Percentiles rank a stretch among this genome's conserved stretches.
These are phyloP conservation scores for Brassica napus DNA, from an alignment of 345 rosid species.

Conservation along the genomic window Da-Ae NC_063447.1:9637501-9638000, in stretches of 20 bases:
- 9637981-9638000: slow-evolving; percentile 58
- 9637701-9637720: slow-evolving; percentile 62
- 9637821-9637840: slow-evolving; percentile 43
- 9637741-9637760: slow-evolving; percentile 49
- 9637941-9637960: slow-evolving; percentile 33
- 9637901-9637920: slow-evolving; percentile 46
- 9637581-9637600: slow-evolving; percentile 8
- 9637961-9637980: slow-evolving; percentile 50
- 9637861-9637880: slow-evolving; percentile 43
- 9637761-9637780: slow-evolving; percentile 42
- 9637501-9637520: too few species aligned
- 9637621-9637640: slow-evolving; percentile 19
- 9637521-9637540: too few species aligned
- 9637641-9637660: slow-evolving; percentile 18
- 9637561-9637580: neutral
- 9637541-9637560: neutral
- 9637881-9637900: slow-evolving; percentile 51
- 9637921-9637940: slow-evolving; percentile 38
- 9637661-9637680: slow-evolving; percentile 30
- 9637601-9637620: neutral
- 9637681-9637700: slow-evolving; percentile 22
- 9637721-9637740: slow-evolving; percentile 52
- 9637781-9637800: slow-evolving; percentile 54
- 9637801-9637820: slow-evolving; percentile 19
- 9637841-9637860: slow-evolving; percentile 44